These are phyloP conservation scores for Ambrosia trifida DNA, from an alignment of 129 eudicot species.

Conservation along the genomic window DNA sequence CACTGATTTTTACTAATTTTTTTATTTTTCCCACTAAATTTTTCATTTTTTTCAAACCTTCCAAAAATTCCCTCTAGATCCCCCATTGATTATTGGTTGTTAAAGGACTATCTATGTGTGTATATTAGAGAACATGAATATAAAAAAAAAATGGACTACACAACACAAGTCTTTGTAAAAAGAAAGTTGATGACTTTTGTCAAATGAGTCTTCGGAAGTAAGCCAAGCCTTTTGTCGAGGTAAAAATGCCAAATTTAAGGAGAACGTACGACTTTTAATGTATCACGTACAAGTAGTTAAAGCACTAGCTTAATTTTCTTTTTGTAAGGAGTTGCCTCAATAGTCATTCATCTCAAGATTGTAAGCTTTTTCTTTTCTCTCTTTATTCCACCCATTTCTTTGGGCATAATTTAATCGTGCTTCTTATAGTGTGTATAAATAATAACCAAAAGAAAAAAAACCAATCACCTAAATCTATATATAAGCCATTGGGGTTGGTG, in stretches of 20 bases:
- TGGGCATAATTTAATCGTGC: background rate
- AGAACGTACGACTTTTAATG: background rate
- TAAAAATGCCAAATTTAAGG: background rate
- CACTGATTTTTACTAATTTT: too few relatives aligned
- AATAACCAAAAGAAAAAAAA: too few relatives aligned
- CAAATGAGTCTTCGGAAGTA: conserved; percentile 7
- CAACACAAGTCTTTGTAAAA: background rate
- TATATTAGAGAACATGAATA: too few relatives aligned
- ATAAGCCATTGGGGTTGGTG: too few relatives aligned
- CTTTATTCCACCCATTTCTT: conserved; percentile 8
- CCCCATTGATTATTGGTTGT: too few relatives aligned
- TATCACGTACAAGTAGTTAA: background rate
- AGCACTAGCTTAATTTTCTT: background rate
- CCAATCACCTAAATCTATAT: too few relatives aligned
- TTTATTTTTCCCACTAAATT: too few relatives aligned
- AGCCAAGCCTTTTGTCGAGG: conserved; percentile 4
- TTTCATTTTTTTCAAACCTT: too few relatives aligned
- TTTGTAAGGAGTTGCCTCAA: background rate
- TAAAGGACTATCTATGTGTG: too few relatives aligned
- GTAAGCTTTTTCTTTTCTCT: background rate
- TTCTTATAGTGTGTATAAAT: background rate
- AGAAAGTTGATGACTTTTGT: background rate
- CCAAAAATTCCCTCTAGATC: too few relatives aligned
- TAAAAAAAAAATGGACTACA: background rate
- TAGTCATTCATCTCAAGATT: background rate